phyloP scores from a whole-genome alignment of 2,329 filamentous ascomycete species.

The Triangularia verruculosa region DNA sequence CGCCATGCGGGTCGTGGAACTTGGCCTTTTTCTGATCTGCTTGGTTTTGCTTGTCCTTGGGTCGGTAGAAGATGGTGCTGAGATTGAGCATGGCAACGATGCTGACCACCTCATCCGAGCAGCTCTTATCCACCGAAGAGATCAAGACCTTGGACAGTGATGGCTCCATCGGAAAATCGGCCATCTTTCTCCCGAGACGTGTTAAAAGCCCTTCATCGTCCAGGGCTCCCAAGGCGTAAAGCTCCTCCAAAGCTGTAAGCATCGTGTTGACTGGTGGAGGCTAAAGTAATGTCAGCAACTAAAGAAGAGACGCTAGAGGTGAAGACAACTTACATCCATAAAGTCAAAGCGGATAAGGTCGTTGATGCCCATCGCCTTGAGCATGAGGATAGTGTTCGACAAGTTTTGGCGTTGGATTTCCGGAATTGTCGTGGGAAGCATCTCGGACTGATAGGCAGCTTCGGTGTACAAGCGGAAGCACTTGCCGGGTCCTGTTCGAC shows the following conservation, averaged over 20 bases:
- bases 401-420: slow-evolving; percentile 96
- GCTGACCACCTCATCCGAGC: slow-evolving; percentile 88
- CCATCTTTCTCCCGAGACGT: slow-evolving; percentile 91
- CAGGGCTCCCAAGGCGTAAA: slow-evolving; percentile 86
- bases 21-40: slow-evolving; percentile 97
- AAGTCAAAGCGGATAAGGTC: slow-evolving; percentile 97
- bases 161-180: slow-evolving; percentile 97
- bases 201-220: slow-evolving; percentile 95
- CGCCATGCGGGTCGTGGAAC: slow-evolving; percentile 92
- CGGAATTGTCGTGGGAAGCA: slow-evolving; percentile 92
- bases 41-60: slow-evolving; percentile 94
- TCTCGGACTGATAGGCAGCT: slow-evolving; percentile 91
- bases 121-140: slow-evolving; percentile 78
- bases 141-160: slow-evolving; percentile 88
- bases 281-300: slow-evolving; percentile 15
- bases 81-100: slow-evolving; percentile 95
- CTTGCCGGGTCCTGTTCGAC: slow-evolving; percentile 91
- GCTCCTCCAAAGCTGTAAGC: slow-evolving; percentile 90
- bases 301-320: background rate
- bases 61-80: slow-evolving; percentile 85
- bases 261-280: slow-evolving; percentile 96
- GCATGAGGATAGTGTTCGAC: slow-evolving; percentile 89
- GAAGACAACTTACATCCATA: slow-evolving; percentile 62
- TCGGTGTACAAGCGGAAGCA: slow-evolving; percentile 96
- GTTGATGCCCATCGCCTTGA: slow-evolving; percentile 99